Evolutionary conservation across 257 asterid genomes (phyloP).

Genomic region (Handroanthus guayacan): DNA sequence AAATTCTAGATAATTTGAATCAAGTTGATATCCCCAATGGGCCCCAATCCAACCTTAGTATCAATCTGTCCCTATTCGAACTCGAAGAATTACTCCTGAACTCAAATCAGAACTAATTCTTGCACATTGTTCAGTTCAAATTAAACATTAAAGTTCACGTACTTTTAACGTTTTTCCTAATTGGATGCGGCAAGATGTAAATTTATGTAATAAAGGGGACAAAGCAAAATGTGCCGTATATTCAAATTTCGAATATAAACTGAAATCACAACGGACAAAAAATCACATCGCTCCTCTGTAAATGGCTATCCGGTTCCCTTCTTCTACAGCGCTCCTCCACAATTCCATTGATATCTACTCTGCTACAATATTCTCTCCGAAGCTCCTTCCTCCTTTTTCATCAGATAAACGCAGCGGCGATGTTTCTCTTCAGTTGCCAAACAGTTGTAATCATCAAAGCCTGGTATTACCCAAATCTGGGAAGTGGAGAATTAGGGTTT

Average conservation of each 20-base stretch:
- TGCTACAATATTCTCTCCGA: slow-evolving; percentile 24
- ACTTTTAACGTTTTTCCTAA: no score
- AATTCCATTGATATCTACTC: slow-evolving; percentile 19
- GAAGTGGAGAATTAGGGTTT: slow-evolving; percentile 52
- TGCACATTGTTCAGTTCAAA: no score
- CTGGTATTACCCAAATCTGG: slow-evolving; percentile 1
- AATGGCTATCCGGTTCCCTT: slow-evolving; percentile 45
- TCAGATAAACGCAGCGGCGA: slow-evolving; percentile 10
- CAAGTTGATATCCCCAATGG: no score
- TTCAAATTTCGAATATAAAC: background rate
- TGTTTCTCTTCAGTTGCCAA: slow-evolving; percentile 3
- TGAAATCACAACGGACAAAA: slow-evolving; percentile 5
- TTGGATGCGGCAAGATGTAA: no score
- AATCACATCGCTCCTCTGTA: background rate
- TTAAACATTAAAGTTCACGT: no score
- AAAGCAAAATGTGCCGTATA: no score
- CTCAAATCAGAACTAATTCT: no score
- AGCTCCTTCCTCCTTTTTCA: background rate
- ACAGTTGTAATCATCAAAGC: background rate
- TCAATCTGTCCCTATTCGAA: no score
- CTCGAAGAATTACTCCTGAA: no score
- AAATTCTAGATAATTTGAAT: no score
- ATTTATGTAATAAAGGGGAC: no score
- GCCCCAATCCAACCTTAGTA: no score
- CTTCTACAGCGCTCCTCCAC: slow-evolving; percentile 22